phyloP scores from a whole-genome alignment of 2,329 filamentous ascomycete species.

The Talaromyces sp. region DNA sequence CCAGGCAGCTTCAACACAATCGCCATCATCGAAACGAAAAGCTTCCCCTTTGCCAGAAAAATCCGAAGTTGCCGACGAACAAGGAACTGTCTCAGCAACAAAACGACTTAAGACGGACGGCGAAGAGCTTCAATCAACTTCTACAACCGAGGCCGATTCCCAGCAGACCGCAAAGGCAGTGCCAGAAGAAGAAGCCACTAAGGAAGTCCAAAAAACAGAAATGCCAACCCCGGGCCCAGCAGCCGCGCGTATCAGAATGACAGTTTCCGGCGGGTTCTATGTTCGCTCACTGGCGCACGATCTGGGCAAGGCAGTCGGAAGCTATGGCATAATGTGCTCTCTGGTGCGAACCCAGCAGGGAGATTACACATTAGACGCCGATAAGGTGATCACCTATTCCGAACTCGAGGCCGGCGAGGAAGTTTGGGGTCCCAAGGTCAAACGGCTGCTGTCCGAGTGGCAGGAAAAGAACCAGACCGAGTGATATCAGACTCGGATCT shows the following conservation, averaged over 20 bases:
- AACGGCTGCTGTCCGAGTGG: constrained; percentile 51
- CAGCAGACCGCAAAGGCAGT: not conserved
- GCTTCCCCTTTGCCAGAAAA: constrained; percentile 21
- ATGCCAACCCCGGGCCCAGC: constrained; percentile 34
- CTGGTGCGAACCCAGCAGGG: constrained; percentile 76
- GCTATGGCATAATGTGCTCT: constrained; percentile 79
- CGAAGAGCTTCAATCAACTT: constrained; percentile 11
- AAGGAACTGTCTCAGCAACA: not conserved
- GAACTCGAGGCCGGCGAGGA: constrained; percentile 72
- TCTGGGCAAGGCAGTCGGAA: constrained; percentile 73
- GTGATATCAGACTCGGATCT: not conserved
- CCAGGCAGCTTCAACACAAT: not conserved
- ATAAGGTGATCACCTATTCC: constrained; percentile 71
- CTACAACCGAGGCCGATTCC: not conserved
- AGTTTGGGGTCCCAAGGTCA: constrained; percentile 74
- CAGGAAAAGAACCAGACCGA: constrained; percentile 30
- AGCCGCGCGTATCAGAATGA: constrained; percentile 80
- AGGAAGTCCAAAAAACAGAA: constrained; percentile 1
- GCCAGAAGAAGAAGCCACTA: not conserved
- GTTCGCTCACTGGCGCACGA: constrained; percentile 92
- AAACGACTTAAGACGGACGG: constrained; percentile 7
- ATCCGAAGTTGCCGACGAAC: not conserved
- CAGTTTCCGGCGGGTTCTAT: constrained; percentile 93
- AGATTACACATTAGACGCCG: constrained; percentile 65
- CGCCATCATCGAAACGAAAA: constrained; percentile 25